phyloP scores from a whole-genome alignment of 2,329 filamentous ascomycete species.

The Rutstroemia sydowiana region DNA sequence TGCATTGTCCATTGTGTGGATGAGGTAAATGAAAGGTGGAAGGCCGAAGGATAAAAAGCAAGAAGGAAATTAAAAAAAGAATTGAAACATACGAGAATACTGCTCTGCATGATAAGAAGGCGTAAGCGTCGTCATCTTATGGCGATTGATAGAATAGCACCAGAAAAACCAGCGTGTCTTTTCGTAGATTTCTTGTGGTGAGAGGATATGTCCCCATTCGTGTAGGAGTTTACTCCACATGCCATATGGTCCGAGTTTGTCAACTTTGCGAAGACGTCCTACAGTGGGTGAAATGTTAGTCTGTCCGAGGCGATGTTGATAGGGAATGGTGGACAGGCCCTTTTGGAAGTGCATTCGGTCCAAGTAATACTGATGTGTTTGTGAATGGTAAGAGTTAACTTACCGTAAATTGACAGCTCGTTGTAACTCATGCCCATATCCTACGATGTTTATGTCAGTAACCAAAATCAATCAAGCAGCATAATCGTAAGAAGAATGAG shows the following conservation, averaged over 20 bases:
- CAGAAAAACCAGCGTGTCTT: conserved; percentile 22
- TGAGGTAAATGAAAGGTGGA: too few species aligned
- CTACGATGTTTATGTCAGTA: too few species aligned
- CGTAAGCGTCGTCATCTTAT: conserved; percentile 37
- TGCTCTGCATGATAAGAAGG: conserved; percentile 19
- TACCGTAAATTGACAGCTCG: conserved; percentile 39
- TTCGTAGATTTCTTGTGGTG: conserved; percentile 7
- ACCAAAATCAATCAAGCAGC: too few species aligned
- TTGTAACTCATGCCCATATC: conserved; percentile 48
- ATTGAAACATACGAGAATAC: conserved; percentile 12
- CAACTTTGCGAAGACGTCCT: conserved; percentile 39
- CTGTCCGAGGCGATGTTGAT: too few species aligned
- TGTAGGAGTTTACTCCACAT: conserved; percentile 8
- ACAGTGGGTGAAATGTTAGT: too few species aligned
- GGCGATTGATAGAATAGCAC: conserved; percentile 50
- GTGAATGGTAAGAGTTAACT: too few species aligned
- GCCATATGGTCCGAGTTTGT: conserved; percentile 37
- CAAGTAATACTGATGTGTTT: too few species aligned
- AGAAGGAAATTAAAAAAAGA: neutral
- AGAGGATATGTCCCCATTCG: conserved; percentile 6
- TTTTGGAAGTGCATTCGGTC: too few species aligned
- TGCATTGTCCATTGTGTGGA: too few species aligned
- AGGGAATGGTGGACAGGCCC: too few species aligned
- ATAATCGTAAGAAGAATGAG: too few species aligned
- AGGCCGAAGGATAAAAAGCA: too few species aligned